Evolutionary conservation across 805 yeast genomes (phyloP).

Genomic region (Candida jianshihensis): DNA sequence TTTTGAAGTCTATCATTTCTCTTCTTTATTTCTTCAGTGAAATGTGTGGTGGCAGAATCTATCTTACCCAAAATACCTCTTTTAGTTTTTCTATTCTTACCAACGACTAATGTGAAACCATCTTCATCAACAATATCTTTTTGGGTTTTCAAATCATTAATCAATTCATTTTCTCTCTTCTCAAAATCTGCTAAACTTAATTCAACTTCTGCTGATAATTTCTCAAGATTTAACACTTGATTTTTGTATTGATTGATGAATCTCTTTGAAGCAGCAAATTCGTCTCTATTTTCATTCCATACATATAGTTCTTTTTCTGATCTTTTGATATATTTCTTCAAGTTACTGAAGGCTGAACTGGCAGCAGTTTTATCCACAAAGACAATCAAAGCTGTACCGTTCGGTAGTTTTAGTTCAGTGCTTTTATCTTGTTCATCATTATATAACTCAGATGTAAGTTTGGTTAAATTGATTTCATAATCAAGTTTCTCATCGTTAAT

Average conservation of each 20-base stretch:
- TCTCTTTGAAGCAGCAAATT: conserved; percentile 28
- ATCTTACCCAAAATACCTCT: conserved; percentile 60
- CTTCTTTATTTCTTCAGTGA: conserved; percentile 24
- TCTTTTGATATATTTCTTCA: conserved; percentile 46
- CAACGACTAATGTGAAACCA: conserved; percentile 88
- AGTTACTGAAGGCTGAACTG: conserved; percentile 54
- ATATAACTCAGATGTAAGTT: conserved; percentile 51
- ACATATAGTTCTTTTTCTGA: conserved; percentile 24
- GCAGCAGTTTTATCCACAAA: conserved; percentile 68
- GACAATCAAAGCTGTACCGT: conserved; percentile 65
- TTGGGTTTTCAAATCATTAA: conserved; percentile 47
- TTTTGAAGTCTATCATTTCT: conserved; percentile 70
- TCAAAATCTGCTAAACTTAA: conserved; percentile 62
- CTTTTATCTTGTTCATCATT: conserved; percentile 25
- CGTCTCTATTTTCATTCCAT: conserved; percentile 26
- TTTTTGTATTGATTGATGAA: conserved; percentile 35
- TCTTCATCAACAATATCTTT: conserved; percentile 77
- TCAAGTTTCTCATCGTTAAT: conserved; percentile 37
- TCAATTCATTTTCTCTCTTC: conserved; percentile 56
- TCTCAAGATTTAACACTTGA: conserved; percentile 39
- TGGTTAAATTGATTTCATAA: conserved; percentile 44
- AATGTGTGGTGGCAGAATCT: conserved; percentile 31
- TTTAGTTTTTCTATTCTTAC: conserved; percentile 76
- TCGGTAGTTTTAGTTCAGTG: conserved; percentile 47
- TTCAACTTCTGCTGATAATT: conserved; percentile 47